Percentiles rank a stretch among this genome's conserved stretches.
Conservation (phyloP, 1,139 yeast species). For the Candida sanyaensis region DNA sequence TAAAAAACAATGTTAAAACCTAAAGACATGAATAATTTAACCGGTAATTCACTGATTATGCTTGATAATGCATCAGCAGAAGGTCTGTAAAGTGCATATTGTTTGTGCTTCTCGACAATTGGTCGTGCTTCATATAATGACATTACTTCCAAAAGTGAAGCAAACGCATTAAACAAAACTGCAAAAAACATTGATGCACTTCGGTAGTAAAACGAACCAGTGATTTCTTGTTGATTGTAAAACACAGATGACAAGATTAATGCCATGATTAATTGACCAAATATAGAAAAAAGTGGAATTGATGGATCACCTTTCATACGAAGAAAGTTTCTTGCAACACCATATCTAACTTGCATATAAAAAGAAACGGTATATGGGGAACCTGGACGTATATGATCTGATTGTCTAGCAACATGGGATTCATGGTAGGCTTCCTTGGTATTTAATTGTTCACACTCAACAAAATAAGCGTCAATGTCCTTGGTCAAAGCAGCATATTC, state of each 20-base stretch:
- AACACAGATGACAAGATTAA: constrained; percentile 49
- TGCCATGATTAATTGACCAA: constrained; percentile 32
- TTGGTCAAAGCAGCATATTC: constrained; percentile 17
- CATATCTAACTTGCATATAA: constrained; percentile 31
- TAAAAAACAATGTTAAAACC: constrained; percentile 50
- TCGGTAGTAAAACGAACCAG: constrained; percentile 55
- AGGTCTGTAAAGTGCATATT: constrained; percentile 62
- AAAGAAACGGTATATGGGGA: constrained; percentile 36
- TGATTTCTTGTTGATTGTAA: constrained; percentile 46
- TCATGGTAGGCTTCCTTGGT: constrained; percentile 16
- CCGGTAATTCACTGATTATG: constrained; percentile 58
- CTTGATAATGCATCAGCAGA: constrained; percentile 65
- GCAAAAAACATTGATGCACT: constrained; percentile 60
- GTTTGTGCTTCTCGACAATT: constrained; percentile 60
- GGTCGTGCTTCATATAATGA: constrained; percentile 57
- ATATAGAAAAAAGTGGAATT: constrained; percentile 22
- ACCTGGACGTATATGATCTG: constrained; percentile 20
- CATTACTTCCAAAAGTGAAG: constrained; percentile 59
- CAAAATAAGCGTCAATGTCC: constrained; percentile 21
- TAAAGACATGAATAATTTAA: constrained; percentile 46
- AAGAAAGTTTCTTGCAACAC: constrained; percentile 25
- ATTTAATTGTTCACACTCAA: constrained; percentile 8
- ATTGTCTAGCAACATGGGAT: constrained; percentile 30
- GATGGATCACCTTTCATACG: constrained; percentile 31
- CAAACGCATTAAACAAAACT: constrained; percentile 54